Conservation (phyloP, 768 basidiomycete species). For the Russula virescens region DNA sequence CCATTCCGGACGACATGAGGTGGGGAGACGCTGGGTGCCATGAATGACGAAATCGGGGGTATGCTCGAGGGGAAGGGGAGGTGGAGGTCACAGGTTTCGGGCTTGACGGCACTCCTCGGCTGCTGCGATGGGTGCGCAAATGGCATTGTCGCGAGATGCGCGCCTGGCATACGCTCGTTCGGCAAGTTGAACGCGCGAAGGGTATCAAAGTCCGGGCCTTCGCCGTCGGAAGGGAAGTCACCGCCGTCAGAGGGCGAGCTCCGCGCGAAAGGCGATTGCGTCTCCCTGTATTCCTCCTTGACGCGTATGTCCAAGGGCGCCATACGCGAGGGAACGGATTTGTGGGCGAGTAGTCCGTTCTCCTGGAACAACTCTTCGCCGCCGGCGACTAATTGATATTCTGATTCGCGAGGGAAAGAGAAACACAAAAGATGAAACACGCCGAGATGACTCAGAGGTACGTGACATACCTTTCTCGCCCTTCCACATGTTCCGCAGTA, state of each 20-base stretch:
- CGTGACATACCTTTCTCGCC: slow-evolving; percentile 59
- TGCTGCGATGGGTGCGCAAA: slow-evolving; percentile 21
- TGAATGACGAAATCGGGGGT: slow-evolving; percentile 12
- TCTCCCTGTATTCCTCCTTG: slow-evolving; percentile 37
- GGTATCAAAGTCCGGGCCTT: background rate
- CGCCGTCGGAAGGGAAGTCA: slow-evolving; percentile 11
- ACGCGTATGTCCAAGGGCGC: slow-evolving; percentile 18
- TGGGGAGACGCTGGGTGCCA: slow-evolving; percentile 19
- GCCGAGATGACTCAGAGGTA: background rate
- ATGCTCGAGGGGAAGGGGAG: slow-evolving; percentile 17
- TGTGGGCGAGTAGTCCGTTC: slow-evolving; percentile 38
- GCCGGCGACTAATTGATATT: slow-evolving; percentile 74
- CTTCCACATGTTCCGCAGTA: slow-evolving; percentile 84
- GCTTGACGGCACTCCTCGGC: slow-evolving; percentile 9
- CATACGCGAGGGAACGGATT: slow-evolving; percentile 26
- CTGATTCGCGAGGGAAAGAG: slow-evolving; percentile 32
- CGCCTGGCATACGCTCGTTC: background rate
- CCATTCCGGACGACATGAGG: slow-evolving; percentile 35
- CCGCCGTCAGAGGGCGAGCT: slow-evolving; percentile 29
- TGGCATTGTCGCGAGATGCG: slow-evolving; percentile 12
- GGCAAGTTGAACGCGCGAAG: background rate
- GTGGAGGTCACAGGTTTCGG: slow-evolving; percentile 14
- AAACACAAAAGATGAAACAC: slow-evolving; percentile 21
- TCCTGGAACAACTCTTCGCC: slow-evolving; percentile 62
- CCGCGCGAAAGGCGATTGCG: slow-evolving; percentile 27